Evolutionary conservation across 331 rosid genomes (phyloP), one percentile per base, ranked within the genome.

Genomic region (Acacia concinna): DNA sequence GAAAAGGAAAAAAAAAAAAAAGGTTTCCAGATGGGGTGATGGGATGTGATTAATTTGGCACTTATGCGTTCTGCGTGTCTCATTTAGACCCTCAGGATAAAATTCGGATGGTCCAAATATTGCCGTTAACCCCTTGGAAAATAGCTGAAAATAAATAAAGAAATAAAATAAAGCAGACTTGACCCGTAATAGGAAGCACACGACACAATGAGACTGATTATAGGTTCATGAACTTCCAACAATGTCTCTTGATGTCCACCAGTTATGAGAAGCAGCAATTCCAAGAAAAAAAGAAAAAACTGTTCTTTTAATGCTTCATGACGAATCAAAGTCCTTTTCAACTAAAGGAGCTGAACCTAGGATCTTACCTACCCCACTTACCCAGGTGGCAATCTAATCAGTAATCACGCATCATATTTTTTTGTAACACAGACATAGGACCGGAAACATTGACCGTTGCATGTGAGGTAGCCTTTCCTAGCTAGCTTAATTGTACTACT

Each of bases 231-330:
- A 0, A 49, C 25, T 49, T 6, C 57, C 57, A 49, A 49, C 23
- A 49, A 49, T 1, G 57, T 20, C 52, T 13, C 52, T 46, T 12
- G n/a, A 46, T 46, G 52, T 46, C 52, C 52, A 46, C 52, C 52
- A 15, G 52, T 46, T 15, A 46, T 46, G 52, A 46, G 52, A 15
- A 46, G 52, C 52, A 46, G n/a, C n/a, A 46, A 46, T 4, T 46
- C 52, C 52, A 46, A 66, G 47, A 38, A 38, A n/a, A n/a, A n/a
- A n/a, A n/a, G n/a, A n/a, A n/a, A n/a, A n/a, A 66, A 37, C 46
- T 1, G 71, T 54, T 41, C 3, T 59, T 38, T 57, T 64, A 41
- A 44, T 63, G 81, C 82, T 73, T 25, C 69, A 41, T 64, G 82
- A 82, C 27, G 35, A 65, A 51, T 20, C 59, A 51, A 5, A 20